Evolutionary conservation across 208 protist genomes (phyloP).

Genomic region (Novymonas esmeraldas): DNA sequence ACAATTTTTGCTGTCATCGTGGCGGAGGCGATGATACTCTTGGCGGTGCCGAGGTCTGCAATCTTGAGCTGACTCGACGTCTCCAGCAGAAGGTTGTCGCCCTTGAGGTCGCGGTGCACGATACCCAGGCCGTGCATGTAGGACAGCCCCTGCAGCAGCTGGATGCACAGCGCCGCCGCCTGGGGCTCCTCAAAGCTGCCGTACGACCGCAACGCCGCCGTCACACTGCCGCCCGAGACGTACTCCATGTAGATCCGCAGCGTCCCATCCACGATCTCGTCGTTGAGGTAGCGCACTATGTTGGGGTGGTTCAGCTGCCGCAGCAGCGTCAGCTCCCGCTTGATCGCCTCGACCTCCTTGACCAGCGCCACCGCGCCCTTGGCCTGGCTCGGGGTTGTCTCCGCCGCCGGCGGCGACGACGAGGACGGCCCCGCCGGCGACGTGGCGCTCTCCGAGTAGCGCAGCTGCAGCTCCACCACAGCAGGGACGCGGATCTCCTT

Average conservation of each 20-base stretch:
- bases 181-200: slow-evolving; percentile 82
- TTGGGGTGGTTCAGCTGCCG: slow-evolving; percentile 89
- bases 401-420: background rate
- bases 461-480: slow-evolving; percentile 12
- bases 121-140: slow-evolving; percentile 89
- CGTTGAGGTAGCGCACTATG: slow-evolving; percentile 89
- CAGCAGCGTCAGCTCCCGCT: slow-evolving; percentile 78
- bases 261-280: slow-evolving; percentile 65
- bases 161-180: slow-evolving; percentile 66
- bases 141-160: slow-evolving; percentile 81
- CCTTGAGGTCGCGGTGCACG: slow-evolving; percentile 92
- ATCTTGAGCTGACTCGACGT: slow-evolving; percentile 78
- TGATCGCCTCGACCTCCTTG: slow-evolving; percentile 40
- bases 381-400: background rate
- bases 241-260: slow-evolving; percentile 94
- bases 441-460: background rate
- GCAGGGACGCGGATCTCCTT: slow-evolving; percentile 78
- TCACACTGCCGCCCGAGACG: slow-evolving; percentile 90
- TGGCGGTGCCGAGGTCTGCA: slow-evolving; percentile 85
- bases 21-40: slow-evolving; percentile 29
- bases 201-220: slow-evolving; percentile 72
- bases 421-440: slow-evolving; percentile 1
- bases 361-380: slow-evolving; percentile 8
- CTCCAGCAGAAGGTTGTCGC: slow-evolving; percentile 91
- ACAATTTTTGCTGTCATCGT: slow-evolving; percentile 46